Conservation (phyloP, 78 protist genomes). For the Mantamonas sphyraenae region DNA sequence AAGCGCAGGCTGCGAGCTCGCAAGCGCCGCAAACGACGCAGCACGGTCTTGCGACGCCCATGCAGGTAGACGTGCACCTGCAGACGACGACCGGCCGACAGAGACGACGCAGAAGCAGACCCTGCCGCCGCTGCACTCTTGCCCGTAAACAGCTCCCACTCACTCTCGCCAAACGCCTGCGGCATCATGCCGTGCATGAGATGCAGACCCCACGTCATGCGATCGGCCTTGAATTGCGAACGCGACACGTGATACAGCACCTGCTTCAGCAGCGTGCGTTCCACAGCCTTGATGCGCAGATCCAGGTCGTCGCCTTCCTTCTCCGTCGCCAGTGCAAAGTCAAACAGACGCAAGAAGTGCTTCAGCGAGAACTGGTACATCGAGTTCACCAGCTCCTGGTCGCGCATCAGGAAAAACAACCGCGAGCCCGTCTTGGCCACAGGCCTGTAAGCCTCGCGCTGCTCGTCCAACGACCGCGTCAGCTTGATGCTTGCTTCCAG, state of each 20-base stretch:
- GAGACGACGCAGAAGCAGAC: neutral
- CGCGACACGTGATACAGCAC: slow-evolving; percentile 31
- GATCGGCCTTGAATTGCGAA: slow-evolving; percentile 67
- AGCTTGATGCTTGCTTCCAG: slow-evolving; percentile 31
- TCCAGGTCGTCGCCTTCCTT: neutral
- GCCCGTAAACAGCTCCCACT: neutral
- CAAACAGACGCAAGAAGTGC: slow-evolving; percentile 26
- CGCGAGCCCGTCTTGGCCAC: slow-evolving; percentile 40
- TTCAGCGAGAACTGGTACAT: slow-evolving; percentile 72
- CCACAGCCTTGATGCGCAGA: slow-evolving; percentile 1
- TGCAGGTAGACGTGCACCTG: neutral
- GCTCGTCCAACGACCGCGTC: slow-evolving; percentile 41
- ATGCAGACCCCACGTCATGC: slow-evolving; percentile 54
- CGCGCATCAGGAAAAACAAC: slow-evolving; percentile 52
- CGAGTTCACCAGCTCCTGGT: slow-evolving; percentile 37
- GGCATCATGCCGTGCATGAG: slow-evolving; percentile 31
- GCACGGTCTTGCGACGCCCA: slow-evolving; percentile 13
- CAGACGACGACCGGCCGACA: too few species aligned
- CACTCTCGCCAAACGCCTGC: neutral
- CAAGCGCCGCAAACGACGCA: neutral
- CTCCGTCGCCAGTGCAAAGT: neutral
- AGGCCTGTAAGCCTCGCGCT: slow-evolving; percentile 65
- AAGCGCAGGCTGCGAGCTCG: neutral
- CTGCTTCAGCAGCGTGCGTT: neutral
- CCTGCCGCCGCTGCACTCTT: neutral